These are phyloP conservation scores for Cryptosporidium meleagridis DNA, from an alignment of 169 alveolate species.

Conservation along the genomic window DNA sequence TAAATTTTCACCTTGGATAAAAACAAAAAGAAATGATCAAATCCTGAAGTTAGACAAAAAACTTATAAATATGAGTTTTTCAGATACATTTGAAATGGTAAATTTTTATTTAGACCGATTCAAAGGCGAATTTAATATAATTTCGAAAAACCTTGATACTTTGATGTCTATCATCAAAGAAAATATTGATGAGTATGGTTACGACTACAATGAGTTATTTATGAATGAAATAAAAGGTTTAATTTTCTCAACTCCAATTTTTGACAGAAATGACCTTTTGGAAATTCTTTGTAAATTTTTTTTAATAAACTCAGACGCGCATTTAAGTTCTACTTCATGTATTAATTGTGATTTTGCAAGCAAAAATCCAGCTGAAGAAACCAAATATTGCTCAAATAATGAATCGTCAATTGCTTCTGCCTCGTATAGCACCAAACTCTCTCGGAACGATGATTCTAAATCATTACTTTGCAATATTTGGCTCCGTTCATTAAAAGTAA, in stretches of 20 bases:
- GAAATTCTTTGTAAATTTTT: constrained; percentile 8
- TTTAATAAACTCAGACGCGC: neutral
- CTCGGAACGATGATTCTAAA: neutral
- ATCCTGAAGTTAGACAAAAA: neutral
- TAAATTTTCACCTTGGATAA: constrained; percentile 31
- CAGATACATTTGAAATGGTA: constrained; percentile 3
- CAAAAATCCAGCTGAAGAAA: neutral
- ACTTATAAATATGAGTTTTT: neutral
- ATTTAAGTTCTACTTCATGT: neutral
- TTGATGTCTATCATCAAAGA: neutral
- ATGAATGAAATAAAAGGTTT: neutral
- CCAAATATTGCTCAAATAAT: neutral
- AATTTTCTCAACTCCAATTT: constrained; percentile 1
- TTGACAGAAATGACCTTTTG: constrained; percentile 1
- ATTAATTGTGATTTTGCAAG: neutral
- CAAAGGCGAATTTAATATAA: neutral
- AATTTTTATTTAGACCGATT: neutral
- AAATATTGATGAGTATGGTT: neutral
- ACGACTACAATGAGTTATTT: neutral
- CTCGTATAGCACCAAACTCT: neutral
- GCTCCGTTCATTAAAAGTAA: neutral
- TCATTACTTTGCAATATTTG: neutral
- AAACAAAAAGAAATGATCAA: neutral
- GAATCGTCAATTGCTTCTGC: neutral
- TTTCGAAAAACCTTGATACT: constrained; percentile 6